phyloP scores from a whole-genome alignment of 257 asterid genomes.

The Solanum boliviense region DNA sequence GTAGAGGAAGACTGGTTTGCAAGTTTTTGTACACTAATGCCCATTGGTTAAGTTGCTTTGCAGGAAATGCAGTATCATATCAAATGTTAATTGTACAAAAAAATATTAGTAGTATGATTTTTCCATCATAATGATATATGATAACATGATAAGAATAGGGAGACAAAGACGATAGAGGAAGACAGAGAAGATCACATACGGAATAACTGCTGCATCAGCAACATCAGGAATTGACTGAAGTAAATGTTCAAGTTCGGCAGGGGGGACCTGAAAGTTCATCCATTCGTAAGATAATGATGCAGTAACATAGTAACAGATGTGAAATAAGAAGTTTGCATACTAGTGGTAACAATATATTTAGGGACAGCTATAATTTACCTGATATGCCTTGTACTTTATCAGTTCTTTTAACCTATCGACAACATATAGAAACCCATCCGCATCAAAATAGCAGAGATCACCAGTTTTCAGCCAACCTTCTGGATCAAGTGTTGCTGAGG shows the following conservation, averaged over 20 bases:
- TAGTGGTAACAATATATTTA: neutral
- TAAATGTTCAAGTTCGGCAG: slow-evolving; percentile 83
- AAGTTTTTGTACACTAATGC: neutral
- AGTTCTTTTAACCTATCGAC: slow-evolving; percentile 89
- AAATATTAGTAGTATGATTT: neutral
- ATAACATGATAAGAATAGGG: neutral
- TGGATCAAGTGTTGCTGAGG: slow-evolving; percentile 66
- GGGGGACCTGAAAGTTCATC: slow-evolving; percentile 67
- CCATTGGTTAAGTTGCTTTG: neutral
- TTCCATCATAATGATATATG: neutral
- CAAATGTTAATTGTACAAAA: neutral
- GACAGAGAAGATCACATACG: slow-evolving; percentile 39
- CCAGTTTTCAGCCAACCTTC: slow-evolving; percentile 98
- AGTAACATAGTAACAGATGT: neutral
- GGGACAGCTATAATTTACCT: slow-evolving; percentile 28
- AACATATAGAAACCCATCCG: slow-evolving; percentile 64
- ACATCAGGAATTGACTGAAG: slow-evolving; percentile 74
- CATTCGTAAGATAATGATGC: neutral
- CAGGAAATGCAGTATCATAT: neutral
- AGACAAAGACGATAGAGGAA: neutral
- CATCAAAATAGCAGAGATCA: slow-evolving; percentile 83
- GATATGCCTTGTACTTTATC: slow-evolving; percentile 89
- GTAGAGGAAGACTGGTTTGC: neutral
- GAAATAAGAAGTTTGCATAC: neutral
- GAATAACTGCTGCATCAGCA: slow-evolving; percentile 91